Base-by-base conservation (phyloP, 169 alveolate species). In the Babesia gibsoni region DNA sequence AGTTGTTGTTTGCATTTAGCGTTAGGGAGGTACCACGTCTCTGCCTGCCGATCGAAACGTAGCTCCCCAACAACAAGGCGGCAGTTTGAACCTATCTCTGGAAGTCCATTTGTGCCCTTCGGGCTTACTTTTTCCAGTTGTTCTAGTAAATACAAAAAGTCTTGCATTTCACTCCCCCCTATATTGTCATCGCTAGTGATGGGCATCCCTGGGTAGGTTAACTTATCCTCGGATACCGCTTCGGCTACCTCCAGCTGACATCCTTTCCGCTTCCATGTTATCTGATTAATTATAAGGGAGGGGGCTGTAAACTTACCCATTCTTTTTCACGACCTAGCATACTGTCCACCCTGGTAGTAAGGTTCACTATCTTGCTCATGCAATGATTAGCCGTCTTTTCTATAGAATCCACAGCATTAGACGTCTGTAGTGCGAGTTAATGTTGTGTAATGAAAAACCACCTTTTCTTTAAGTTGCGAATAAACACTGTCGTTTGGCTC, bases 221-320 rank as follows among this genome's bases (percentile, higher is more conserved):
- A 25, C 36, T 22, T 20, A 41, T 65, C 84, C 12, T 16, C 33
- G 37, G 78, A 41, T n/a, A 66, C 45, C n/a, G 65, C 69, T 36
- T 52, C 37, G 25, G 36, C 16, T 16, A 30, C 42, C 29, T 33
- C 52, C 18, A 45, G 33, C 12, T 39, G n/a, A 43, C 73, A 58
- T 14, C 88, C 80, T 39, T 78, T 20, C 39, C 63, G 66, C 75
- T 66, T 68, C 88, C 88, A 79, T 23, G 42, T 29, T 22, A 57
- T 64, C 80, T 79, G 2, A 36, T 0, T 2, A 18, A 9, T 2
- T 2, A 16, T 30, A 22, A 9, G 22, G 7, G 1, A 12, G 8
- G 2, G 7, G 37, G 30, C n/a, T 10, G 27, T 12, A 3, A 25
- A 75, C 83, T 14, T 35, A 79, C 88, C 88, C 88, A 79, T 48